A percentile compares a stretch with the other conserved stretches of the same genome.
Conservation (phyloP, 495 filamentous ascomycete species). For the Penicillium paxilli region DNA sequence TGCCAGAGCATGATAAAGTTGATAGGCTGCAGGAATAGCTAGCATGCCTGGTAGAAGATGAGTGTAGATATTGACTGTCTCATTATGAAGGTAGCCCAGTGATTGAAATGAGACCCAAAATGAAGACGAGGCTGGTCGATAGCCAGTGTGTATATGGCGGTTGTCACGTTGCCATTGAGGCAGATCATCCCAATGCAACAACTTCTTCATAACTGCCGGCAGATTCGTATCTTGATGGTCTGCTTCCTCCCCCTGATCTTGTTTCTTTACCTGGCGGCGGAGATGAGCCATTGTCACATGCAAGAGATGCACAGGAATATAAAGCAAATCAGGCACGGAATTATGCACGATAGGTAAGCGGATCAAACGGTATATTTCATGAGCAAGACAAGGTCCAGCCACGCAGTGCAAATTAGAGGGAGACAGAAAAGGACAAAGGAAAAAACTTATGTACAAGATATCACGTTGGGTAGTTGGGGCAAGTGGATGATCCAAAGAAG, state of each 20-base stretch:
- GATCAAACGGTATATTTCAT: background rate
- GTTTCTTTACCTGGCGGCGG: slow-evolving; percentile 27
- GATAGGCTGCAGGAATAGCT: slow-evolving; percentile 34
- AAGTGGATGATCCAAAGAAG: slow-evolving; percentile 3
- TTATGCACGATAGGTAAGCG: slow-evolving; percentile 19
- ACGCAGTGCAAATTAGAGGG: too few species aligned
- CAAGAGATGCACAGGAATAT: slow-evolving; percentile 17
- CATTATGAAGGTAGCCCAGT: slow-evolving; percentile 81
- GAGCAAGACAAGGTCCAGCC: background rate
- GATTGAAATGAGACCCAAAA: slow-evolving; percentile 63
- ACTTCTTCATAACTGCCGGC: slow-evolving; percentile 31
- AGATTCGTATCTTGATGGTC: slow-evolving; percentile 8
- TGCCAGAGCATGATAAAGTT: slow-evolving; percentile 50
- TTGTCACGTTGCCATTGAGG: slow-evolving; percentile 75
- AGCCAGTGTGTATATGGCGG: slow-evolving; percentile 69
- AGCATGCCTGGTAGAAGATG: slow-evolving; percentile 64
- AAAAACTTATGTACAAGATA: background rate
- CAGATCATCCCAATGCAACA: slow-evolving; percentile 64
- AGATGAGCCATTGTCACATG: slow-evolving; percentile 41
- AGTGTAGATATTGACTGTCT: slow-evolving; percentile 92
- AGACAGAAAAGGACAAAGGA: background rate
- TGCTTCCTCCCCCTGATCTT: background rate
- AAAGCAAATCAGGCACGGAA: slow-evolving; percentile 12
- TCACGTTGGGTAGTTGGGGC: slow-evolving; percentile 29
- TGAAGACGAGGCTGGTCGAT: slow-evolving; percentile 68